Percentiles rank a stretch among this genome's conserved stretches.
Evolutionary conservation across 2,329 filamentous ascomycete species (phyloP).

Genomic region (Penicillium brasilianum): DNA sequence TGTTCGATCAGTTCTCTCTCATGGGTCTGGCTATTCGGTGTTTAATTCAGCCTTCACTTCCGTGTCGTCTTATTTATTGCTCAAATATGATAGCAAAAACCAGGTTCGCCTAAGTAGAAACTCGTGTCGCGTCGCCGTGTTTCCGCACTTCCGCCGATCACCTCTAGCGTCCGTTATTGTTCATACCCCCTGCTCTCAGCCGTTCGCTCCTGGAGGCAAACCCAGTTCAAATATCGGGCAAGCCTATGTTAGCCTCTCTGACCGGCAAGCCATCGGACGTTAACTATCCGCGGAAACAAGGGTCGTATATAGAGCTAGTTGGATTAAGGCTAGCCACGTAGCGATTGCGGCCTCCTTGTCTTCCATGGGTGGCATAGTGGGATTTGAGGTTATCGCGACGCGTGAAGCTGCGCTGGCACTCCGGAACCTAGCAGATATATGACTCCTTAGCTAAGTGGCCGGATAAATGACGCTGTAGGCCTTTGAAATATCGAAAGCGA

Average conservation of each 20-base stretch:
- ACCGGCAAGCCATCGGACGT: neutral
- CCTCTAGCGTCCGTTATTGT: neutral
- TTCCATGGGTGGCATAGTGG: slow-evolving; percentile 7
- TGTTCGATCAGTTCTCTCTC: neutral
- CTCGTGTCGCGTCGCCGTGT: neutral
- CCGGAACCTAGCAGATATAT: slow-evolving; percentile 8
- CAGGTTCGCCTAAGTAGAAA: neutral
- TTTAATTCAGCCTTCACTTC: neutral
- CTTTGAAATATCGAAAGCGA: neutral
- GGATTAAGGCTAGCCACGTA: slow-evolving; percentile 9
- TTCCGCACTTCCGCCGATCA: neutral
- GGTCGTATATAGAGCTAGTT: neutral
- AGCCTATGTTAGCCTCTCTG: neutral
- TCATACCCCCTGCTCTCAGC: neutral
- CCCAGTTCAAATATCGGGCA: neutral
- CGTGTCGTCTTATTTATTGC: neutral
- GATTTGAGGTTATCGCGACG: slow-evolving; percentile 5
- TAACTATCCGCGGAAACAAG: neutral
- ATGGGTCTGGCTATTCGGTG: neutral
- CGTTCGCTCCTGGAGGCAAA: too few relatives aligned
- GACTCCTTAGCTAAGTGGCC: neutral
- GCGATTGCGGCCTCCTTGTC: slow-evolving; percentile 6
- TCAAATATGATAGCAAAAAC: neutral
- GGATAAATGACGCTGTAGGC: neutral
- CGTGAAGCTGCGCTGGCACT: slow-evolving; percentile 2